Conservation (phyloP, 208 protist genomes). For the Trypanosoma conorhini region DNA sequence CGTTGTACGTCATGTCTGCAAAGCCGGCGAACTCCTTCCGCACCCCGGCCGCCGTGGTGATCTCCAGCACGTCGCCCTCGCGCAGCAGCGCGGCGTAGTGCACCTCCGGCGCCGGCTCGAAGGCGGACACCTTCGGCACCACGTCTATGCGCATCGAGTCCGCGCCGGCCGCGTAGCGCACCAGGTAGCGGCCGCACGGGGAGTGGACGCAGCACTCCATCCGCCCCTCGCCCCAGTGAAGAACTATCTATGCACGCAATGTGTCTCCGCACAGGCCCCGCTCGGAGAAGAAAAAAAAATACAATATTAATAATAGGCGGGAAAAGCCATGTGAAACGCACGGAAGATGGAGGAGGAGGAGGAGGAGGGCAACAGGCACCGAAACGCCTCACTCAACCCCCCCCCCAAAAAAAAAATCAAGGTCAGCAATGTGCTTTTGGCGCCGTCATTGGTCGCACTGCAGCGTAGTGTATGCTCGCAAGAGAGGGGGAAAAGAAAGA, state of each 20-base stretch:
- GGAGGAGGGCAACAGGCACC: too few relatives aligned
- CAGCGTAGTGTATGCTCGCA: neutral
- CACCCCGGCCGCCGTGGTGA: conserved; percentile 71
- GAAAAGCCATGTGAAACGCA: neutral
- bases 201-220: conserved; percentile 76
- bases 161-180: conserved; percentile 45
- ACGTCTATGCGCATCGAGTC: conserved; percentile 35
- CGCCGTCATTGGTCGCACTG: neutral
- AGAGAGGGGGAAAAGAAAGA: neutral
- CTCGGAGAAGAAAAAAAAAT: conserved; percentile 20
- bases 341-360: too few relatives aligned
- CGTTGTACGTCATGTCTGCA: conserved; percentile 74
- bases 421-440: neutral
- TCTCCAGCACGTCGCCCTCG: conserved; percentile 46
- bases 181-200: conserved; percentile 69
- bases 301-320: neutral
- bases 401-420: neutral
- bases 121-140: conserved; percentile 23
- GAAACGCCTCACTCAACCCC: neutral
- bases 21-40: conserved; percentile 72
- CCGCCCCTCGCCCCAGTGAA: neutral
- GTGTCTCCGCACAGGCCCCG: neutral
- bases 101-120: conserved; percentile 12
- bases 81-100: conserved; percentile 27
- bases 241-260: neutral